These are phyloP conservation scores for Pascua guehoae DNA, from an alignment of 1,284 basidiomycete genomes.

Conservation along the genomic window DNA sequence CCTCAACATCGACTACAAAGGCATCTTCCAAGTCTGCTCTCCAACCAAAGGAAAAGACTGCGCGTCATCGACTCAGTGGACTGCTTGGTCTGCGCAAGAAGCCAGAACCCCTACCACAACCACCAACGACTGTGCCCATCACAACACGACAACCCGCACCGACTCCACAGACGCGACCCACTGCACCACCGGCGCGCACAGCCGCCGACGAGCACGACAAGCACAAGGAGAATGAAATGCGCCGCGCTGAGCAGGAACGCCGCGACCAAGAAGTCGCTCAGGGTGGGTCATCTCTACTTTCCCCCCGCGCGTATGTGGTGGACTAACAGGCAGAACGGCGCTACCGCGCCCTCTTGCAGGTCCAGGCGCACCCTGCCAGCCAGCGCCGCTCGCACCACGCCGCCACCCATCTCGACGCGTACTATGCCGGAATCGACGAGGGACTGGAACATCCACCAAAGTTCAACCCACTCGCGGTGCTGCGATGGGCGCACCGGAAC, in stretches of 20 bases:
- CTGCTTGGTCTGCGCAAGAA: slow-evolving; percentile 15
- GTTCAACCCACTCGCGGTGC: slow-evolving; percentile 39
- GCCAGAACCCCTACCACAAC: slow-evolving; percentile 4
- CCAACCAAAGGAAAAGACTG: background rate
- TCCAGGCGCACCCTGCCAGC: slow-evolving; percentile 42
- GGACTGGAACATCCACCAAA: slow-evolving; percentile 38
- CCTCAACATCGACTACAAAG: too few species aligned
- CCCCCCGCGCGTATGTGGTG: background rate
- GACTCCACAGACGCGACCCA: background rate
- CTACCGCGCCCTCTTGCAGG: slow-evolving; percentile 36
- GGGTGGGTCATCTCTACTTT: slow-evolving; percentile 22
- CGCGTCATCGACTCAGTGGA: slow-evolving; percentile 12
- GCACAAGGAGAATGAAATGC: slow-evolving; percentile 20
- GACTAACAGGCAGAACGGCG: slow-evolving; percentile 31
- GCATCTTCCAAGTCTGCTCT: too few species aligned
- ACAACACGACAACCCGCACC: slow-evolving; percentile 14
- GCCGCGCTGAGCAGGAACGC: slow-evolving; percentile 33
- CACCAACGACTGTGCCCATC: background rate
- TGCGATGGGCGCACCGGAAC: slow-evolving; percentile 34
- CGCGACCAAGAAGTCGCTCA: slow-evolving; percentile 40
- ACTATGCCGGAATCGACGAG: slow-evolving; percentile 41
- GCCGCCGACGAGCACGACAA: slow-evolving; percentile 9
- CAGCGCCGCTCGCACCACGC: slow-evolving; percentile 36
- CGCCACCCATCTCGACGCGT: slow-evolving; percentile 40
- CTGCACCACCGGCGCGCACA: background rate